Evolutionary conservation across 1,284 basidiomycete species (phyloP), one percentile per base, ranked within the genome.

Genomic region (Pseudozyma thailandica): DNA sequence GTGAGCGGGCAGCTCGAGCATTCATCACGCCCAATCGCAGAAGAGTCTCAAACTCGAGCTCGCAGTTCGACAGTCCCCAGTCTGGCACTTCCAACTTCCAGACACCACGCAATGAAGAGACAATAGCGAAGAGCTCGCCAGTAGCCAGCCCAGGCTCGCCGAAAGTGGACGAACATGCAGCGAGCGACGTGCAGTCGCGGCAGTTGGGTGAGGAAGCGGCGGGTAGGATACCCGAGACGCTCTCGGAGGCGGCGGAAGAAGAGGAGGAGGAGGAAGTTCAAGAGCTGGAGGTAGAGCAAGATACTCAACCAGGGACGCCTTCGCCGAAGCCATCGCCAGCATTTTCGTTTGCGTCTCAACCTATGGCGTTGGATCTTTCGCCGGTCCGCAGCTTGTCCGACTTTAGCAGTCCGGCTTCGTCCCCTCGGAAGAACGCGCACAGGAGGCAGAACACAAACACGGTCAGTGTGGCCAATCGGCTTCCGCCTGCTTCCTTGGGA

Each of bases 341-440:
- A 2, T 71, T 71, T 31, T 42, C 28, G 25, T 71, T 64, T 16
- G 27, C 60, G 3, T 60, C 66, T 20, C 66, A 64, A 26, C 66
- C 66, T 6, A 71, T 71, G 61, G 50, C 66, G 6, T 45, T 71
- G 6, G 66, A 63, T 10, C 44, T 63, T 6, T 72, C 68, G 7
- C 68, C 68, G 12, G 30, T 45, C 4, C 50, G 53, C 18, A 58
- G 35, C 30, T 8, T 50, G 2, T 72, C 33, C 16, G 13, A 26
- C 6, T 68, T 64, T 12, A 60, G 45, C 20, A 49, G 47, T 28
- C 56, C 70, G 6, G 60, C 64, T 18, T 63, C 70, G 7, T 72
- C 70, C 0, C 70, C 70, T 2, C 59, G 70, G 20, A 72, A 64
- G 28, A 60, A 58, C 48, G 64, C 63, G 8, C 70, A 72, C 18